Base-by-base conservation (phyloP, 352 stramenopile species). In the Phytopythium cucurbitacearum region DNA sequence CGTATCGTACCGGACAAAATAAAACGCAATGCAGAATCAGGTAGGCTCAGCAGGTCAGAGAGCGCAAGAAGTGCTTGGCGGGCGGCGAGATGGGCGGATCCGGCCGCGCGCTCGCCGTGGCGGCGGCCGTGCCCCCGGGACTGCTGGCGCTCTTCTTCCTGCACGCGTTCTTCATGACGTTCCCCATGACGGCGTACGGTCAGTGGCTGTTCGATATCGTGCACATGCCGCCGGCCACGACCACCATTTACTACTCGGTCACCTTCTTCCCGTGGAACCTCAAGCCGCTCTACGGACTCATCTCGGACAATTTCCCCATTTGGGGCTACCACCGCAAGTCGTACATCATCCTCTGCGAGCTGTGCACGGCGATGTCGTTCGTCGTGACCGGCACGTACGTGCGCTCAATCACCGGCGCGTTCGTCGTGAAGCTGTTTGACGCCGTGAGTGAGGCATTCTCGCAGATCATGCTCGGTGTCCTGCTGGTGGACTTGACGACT, bases 221-320 rank as follows among this genome's bases (percentile, higher is more conserved):
- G 49, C 68, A 75, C 65, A 93, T 93, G 80, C 64, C 78, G 35
- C 82, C 82, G 34, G 78, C 82, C 35, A 91, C 76, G 11, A 91
- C 82, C 1, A 70, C 72, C 36, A 69, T 93, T 67, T 93, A 91
- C 67, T 90, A 90, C 68, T 85, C 82, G 28, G 65, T 89, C 60
- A 65, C 76, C 32, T 93, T 93, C 68, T 85, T 93, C 60, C 82
- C 82, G 7, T 93, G 82, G 82, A 90, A 93, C 67, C 65, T 91
- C 66, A 93, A 93, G 67, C 82, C 80, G 38, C 70, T 93, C 51
- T 93, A 93, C 57, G 82, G 79, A 0, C 65, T 89, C 33, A 61
- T 93, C 40, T 90, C 80, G 33, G 82, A 93, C 71, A 78, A 76
- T 48, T 69, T 87, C 28, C 80, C 82, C 34, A 69, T 93, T 59